These are phyloP conservation scores for Arabis alpina DNA, from an alignment of 345 rosid species.

Conservation along the genomic window DNA sequence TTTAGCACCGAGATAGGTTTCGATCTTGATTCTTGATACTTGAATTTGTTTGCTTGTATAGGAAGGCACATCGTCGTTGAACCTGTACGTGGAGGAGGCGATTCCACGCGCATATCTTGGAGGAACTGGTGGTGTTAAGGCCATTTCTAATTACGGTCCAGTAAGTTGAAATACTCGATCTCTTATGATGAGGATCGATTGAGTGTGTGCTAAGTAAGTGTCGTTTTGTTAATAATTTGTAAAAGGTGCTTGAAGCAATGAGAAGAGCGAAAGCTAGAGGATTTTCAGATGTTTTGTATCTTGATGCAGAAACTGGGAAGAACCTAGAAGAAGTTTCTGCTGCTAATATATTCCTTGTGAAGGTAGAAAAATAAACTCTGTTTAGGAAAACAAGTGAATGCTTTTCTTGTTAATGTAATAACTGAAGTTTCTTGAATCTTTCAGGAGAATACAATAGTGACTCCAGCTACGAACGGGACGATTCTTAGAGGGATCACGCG, in stretches of 20 bases:
- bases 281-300: conserved; percentile 81
- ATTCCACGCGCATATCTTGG: conserved; percentile 62
- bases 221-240: conserved; percentile 4
- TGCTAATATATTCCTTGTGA: conserved; percentile 77
- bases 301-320: conserved; percentile 68
- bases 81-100: conserved; percentile 63
- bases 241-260: conserved; percentile 69
- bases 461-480: conserved; percentile 77
- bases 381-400: neutral
- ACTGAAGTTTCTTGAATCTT: conserved; percentile 13
- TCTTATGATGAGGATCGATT: too few species aligned
- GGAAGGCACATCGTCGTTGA: conserved; percentile 63
- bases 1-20: neutral
- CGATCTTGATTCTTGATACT: neutral
- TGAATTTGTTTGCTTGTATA: conserved; percentile 35
- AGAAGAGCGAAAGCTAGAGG: conserved; percentile 72
- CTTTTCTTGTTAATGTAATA: neutral
- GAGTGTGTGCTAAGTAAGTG: neutral
- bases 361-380: conserved; percentile 47
- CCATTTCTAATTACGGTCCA: conserved; percentile 67
- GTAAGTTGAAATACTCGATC: conserved; percentile 47
- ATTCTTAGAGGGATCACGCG: conserved; percentile 81
- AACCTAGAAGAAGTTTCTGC: conserved; percentile 86
- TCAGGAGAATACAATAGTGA: conserved; percentile 69
- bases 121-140: conserved; percentile 74